Conservation (phyloP, 2,329 filamentous ascomycete species). For the Anisogramma anomala region DNA sequence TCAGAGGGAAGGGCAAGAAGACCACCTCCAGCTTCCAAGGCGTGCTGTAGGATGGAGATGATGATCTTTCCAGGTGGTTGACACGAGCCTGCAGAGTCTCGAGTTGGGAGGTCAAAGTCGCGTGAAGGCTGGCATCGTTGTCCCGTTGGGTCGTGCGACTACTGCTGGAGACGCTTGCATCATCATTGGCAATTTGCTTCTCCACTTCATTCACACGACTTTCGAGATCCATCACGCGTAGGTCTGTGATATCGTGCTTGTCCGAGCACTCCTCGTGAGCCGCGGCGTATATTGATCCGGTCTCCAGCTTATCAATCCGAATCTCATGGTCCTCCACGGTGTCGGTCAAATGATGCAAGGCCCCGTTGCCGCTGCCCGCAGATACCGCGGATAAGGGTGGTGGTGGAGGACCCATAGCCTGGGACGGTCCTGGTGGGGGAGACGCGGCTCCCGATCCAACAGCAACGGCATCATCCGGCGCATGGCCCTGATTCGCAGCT, state of each 20-base stretch:
- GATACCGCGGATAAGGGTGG: not conserved
- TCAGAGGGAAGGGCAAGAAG: constrained; percentile 57
- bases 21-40: constrained; percentile 71
- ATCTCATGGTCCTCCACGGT: constrained; percentile 50
- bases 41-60: constrained; percentile 47
- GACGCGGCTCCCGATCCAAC: constrained; percentile 4
- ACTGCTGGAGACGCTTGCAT: constrained; percentile 27
- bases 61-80: constrained; percentile 42
- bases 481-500: constrained; percentile 14
- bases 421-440: not conserved
- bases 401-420: not conserved
- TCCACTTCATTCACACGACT: constrained; percentile 49
- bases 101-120: constrained; percentile 39
- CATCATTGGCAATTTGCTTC: constrained; percentile 37
- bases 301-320: constrained; percentile 59
- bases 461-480: not conserved
- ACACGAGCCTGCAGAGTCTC: constrained; percentile 39
- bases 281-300: constrained; percentile 52
- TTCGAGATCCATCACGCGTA: constrained; percentile 59
- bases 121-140: constrained; percentile 32
- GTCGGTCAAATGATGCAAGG: constrained; percentile 35
- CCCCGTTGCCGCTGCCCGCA: constrained; percentile 18
- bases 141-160: constrained; percentile 25
- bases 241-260: constrained; percentile 53
- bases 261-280: constrained; percentile 60